These are phyloP conservation scores for Apiotrichum sp. DNA, from an alignment of 1,284 basidiomycete genomes.

Conservation along the genomic window DNA sequence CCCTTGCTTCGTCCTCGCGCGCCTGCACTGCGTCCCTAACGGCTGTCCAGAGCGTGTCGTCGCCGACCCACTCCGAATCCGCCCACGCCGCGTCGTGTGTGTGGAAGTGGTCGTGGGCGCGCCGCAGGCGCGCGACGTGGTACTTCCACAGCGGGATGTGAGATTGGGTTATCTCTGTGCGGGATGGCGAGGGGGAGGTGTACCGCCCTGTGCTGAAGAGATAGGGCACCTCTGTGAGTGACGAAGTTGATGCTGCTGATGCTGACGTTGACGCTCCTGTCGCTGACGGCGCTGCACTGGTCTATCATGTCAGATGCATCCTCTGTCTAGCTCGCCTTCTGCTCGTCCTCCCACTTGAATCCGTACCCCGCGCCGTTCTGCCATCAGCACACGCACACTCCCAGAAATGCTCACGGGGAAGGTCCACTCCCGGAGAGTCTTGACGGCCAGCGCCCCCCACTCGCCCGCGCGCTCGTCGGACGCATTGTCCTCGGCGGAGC, in stretches of 20 bases:
- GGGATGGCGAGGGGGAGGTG: constrained; percentile 16
- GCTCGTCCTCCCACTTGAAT: constrained; percentile 28
- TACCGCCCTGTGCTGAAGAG: constrained; percentile 40
- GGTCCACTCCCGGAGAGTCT: constrained; percentile 62
- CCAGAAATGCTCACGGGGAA: constrained; percentile 28
- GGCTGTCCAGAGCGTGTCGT: constrained; percentile 21
- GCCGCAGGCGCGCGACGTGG: constrained; percentile 30
- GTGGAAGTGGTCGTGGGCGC: constrained; percentile 29
- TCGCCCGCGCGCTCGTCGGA: constrained; percentile 52
- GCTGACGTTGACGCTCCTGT: too few relatives aligned
- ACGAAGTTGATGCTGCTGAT: too few relatives aligned
- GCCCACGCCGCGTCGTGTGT: constrained; percentile 9
- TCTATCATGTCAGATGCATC: constrained; percentile 10
- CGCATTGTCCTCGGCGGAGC: constrained; percentile 52
- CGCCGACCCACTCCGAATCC: constrained; percentile 33
- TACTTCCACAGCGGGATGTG: constrained; percentile 26
- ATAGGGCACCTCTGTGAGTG: constrained; percentile 2
- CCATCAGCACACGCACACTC: constrained; percentile 10
- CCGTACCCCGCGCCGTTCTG: constrained; percentile 37
- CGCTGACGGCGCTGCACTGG: too few relatives aligned
- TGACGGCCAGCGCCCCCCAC: constrained; percentile 68
- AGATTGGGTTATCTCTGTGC: constrained; percentile 2
- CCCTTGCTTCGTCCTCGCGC: constrained; percentile 7
- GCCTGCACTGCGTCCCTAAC: constrained; percentile 15
- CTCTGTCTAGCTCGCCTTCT: constrained; percentile 8